Conservation (phyloP, 257 asterid species). For the Ehretia macrophylla region DNA sequence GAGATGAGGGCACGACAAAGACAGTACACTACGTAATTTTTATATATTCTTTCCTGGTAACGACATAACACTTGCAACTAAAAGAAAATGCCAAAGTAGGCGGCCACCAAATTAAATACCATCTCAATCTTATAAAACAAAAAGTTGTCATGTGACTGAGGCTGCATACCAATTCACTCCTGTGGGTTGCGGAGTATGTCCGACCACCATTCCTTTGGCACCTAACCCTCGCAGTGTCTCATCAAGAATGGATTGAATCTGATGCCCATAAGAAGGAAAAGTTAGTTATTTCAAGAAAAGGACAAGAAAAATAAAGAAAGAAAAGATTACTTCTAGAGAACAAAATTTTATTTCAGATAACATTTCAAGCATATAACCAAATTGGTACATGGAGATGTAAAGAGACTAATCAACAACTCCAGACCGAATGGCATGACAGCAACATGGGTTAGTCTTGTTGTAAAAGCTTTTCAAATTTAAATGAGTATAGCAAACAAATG, state of each 20-base stretch:
- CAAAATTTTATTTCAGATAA: neutral
- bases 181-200: conserved; percentile 91
- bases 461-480: neutral
- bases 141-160: too few species aligned
- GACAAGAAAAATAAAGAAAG: neutral
- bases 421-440: neutral
- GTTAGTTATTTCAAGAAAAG: neutral
- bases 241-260: conserved; percentile 69
- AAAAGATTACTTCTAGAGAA: neutral
- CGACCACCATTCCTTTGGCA: conserved; percentile 95
- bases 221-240: conserved; percentile 78
- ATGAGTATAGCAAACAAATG: neutral
- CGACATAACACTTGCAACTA: too few species aligned
- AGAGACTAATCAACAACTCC: neutral
- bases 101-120: too few species aligned
- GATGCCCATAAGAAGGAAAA: conserved; percentile 5
- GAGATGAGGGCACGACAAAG: too few species aligned
- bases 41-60: too few species aligned
- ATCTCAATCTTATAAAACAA: too few species aligned
- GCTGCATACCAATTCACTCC: conserved; percentile 84
- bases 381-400: neutral
- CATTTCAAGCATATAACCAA: neutral
- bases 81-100: too few species aligned
- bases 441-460: neutral
- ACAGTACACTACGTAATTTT: too few species aligned